Base-by-base conservation (phyloP, 768 basidiomycete species). In the Boletus vermiculosoides region DNA sequence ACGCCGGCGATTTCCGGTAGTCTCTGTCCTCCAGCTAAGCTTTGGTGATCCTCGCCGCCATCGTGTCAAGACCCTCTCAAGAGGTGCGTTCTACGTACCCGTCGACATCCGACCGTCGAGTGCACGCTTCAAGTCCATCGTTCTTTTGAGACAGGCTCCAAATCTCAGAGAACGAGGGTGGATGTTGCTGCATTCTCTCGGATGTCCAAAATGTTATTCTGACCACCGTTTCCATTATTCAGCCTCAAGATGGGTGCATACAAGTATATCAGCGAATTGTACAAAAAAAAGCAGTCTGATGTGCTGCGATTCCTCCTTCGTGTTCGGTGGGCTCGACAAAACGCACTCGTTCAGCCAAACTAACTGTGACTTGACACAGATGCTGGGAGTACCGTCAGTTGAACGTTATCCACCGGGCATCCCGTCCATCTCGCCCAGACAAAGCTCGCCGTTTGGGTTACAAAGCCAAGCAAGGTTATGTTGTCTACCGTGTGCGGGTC, bases 391-490 rank as follows among this genome's bases (percentile, higher is more conserved):
- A 94, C 80, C 91, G 97, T 64, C 97, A 99, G 75, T 79, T 98
- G 70, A 94, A 97, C 68, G 94, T 99, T 65, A 92, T 98, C 73
- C 96, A 98, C 81, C 91, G 97, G 67, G 96, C 95, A 45, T 94
- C 95, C 62, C 92, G 96, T 60, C 96, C 97, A 46, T 98, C 96
- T 46, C 91, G 97, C 71, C 97, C 97, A 54, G 97, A 99, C 82
- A 99, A 98, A 83, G 97, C 97, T 61, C 91, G 97, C 73, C 88
- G 95, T 63, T 81, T 99, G 60, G 97, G 97, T 48, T 99, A 98
- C 87, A 99, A 98, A 82, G 94, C 97, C 74, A 99, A 99, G 85
- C 97, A 99, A 78, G 97, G 97, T 68, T 99, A 94, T 73, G 89
- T 98, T 63, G 77, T 99, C 79, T 99, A 99, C 81, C 92, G 97